Percentiles rank a stretch among this genome's conserved stretches.
These are phyloP conservation scores for Colletotrichum noveboracense DNA, from an alignment of 2,329 filamentous ascomycete species.

Conservation along the genomic window DNA sequence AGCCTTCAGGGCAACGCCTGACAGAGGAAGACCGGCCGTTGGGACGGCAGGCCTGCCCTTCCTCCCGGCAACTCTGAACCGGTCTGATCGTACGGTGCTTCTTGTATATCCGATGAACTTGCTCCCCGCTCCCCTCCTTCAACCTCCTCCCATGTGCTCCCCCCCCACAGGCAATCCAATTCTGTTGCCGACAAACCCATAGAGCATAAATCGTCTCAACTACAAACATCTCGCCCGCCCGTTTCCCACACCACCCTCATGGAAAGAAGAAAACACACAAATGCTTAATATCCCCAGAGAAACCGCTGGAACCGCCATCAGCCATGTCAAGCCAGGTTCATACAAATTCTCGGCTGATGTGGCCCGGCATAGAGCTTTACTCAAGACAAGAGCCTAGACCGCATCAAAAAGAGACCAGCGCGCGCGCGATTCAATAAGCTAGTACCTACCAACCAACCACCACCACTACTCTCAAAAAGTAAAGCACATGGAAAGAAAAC, in stretches of 20 bases:
- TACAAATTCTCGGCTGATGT: not conserved
- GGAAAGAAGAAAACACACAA: not conserved
- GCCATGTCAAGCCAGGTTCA: not conserved
- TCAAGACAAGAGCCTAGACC: not conserved
- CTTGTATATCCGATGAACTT: slow-evolving; percentile 9
- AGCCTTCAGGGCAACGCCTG: not conserved
- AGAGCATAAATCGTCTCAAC: slow-evolving; percentile 8
- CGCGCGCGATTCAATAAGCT: not conserved
- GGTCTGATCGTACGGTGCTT: not conserved
- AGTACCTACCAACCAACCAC: not conserved
- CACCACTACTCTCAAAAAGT: not conserved
- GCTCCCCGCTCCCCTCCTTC: not conserved
- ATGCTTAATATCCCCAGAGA: not conserved
- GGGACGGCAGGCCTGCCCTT: not conserved
- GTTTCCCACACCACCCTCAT: not conserved
- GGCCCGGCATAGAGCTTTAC: not conserved
- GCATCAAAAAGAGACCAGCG: not conserved
- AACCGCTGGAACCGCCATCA: not conserved
- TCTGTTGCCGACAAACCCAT: not conserved
- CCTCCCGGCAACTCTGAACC: not conserved
- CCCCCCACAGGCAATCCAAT: not conserved
- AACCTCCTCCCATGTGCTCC: not conserved
- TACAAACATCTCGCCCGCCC: not conserved
- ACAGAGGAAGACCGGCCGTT: not conserved
- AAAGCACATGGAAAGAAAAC: not conserved